Evolutionary conservation across 768 basidiomycete species (phyloP).

Genomic region (Naganishia friedmannii): DNA sequence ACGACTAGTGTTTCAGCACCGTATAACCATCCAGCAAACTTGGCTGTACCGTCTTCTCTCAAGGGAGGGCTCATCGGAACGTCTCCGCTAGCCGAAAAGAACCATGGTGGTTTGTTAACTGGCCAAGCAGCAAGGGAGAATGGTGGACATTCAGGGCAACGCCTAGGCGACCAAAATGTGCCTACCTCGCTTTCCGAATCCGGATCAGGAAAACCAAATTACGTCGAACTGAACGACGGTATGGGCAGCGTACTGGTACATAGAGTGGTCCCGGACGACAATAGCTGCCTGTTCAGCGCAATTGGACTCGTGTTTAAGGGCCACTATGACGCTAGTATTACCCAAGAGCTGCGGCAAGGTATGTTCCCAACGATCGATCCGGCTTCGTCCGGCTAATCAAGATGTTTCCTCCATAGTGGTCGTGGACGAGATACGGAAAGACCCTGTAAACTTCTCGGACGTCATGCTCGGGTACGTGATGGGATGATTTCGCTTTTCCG

Average conservation of each 20-base stretch:
- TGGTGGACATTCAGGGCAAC: background rate
- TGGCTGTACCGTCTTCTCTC: background rate
- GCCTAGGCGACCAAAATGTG: background rate
- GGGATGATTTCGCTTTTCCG: background rate
- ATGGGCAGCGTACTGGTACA: constrained; percentile 40
- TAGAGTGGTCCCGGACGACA: constrained; percentile 92
- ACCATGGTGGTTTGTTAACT: background rate
- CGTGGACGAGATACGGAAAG: constrained; percentile 70
- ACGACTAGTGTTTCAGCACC: background rate
- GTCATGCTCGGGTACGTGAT: constrained; percentile 75
- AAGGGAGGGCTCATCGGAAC: constrained; percentile 2
- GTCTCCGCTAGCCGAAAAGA: constrained; percentile 8
- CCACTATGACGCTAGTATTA: constrained; percentile 61
- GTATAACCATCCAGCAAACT: background rate
- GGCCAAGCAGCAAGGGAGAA: background rate
- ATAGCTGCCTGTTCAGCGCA: constrained; percentile 88
- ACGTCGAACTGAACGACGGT: constrained; percentile 36
- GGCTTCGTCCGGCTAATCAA: background rate
- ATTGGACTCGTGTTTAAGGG: constrained; percentile 82
- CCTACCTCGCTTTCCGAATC: background rate
- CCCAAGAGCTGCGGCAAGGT: constrained; percentile 71
- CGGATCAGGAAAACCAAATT: constrained; percentile 7
- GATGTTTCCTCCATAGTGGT: constrained; percentile 60
- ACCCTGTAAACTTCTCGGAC: constrained; percentile 73
- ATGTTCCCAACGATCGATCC: constrained; percentile 17